Conservation (phyloP, 2,329 filamentous ascomycete species). For the Apiospora phragmitis region DNA sequence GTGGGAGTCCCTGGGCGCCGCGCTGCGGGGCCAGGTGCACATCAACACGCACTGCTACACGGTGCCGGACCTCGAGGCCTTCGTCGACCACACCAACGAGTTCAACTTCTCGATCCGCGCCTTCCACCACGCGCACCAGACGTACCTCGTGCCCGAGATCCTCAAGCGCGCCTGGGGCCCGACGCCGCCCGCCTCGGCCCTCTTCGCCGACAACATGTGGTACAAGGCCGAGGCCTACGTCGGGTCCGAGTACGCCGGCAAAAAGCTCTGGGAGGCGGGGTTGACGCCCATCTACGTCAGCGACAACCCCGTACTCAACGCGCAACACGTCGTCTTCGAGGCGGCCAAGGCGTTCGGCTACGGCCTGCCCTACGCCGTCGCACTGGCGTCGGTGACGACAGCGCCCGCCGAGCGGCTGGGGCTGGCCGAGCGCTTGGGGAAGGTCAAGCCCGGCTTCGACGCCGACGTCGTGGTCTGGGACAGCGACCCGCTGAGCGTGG, state of each 20-base stretch:
- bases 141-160: constrained; percentile 66
- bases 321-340: constrained; percentile 68
- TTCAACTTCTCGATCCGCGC: constrained; percentile 67
- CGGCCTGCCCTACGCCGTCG: constrained; percentile 61
- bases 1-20: constrained; percentile 64
- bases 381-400: constrained; percentile 58
- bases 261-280: constrained; percentile 63
- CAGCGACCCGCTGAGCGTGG: constrained; percentile 60
- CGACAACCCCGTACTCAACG: constrained; percentile 70
- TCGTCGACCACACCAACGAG: constrained; percentile 70
- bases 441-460: constrained; percentile 62
- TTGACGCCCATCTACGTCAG: constrained; percentile 69
- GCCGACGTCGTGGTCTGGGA: constrained; percentile 65
- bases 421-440: constrained; percentile 58
- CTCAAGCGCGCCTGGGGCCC: constrained; percentile 58
- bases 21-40: constrained; percentile 65
- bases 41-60: constrained; percentile 75
- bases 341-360: constrained; percentile 61
- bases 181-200: constrained; percentile 55
- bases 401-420: constrained; percentile 60
- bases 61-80: constrained; percentile 66
- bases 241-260: constrained; percentile 66
- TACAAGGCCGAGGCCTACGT: constrained; percentile 69
- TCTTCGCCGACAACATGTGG: constrained; percentile 73
- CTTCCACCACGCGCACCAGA: constrained; percentile 71